Conservation (phyloP, 192 early-diverging fungal species). For the Podila epigama region DNA sequence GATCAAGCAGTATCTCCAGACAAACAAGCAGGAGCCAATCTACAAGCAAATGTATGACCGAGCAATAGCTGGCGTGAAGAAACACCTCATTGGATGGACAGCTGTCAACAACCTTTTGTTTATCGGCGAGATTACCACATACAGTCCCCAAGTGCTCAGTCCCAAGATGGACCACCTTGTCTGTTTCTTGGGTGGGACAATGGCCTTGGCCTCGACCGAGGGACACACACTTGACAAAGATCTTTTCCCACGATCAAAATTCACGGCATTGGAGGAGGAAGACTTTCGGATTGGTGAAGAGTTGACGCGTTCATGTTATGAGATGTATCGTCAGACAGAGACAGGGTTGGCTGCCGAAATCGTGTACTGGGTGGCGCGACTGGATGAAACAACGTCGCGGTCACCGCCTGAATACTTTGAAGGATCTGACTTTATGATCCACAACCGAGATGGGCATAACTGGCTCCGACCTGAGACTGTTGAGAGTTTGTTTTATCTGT, state of each 20-base stretch:
- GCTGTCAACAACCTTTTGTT: constrained; percentile 66
- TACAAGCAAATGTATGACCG: constrained; percentile 75
- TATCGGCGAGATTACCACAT: constrained; percentile 65
- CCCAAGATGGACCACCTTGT: constrained; percentile 94
- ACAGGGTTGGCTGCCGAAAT: constrained; percentile 89
- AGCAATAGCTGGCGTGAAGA: constrained; percentile 69
- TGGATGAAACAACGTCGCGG: constrained; percentile 32
- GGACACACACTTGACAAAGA: constrained; percentile 53
- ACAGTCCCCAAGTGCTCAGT: constrained; percentile 19
- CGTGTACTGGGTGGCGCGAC: constrained; percentile 71
- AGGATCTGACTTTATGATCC: constrained; percentile 69
- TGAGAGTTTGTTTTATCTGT: constrained; percentile 89
- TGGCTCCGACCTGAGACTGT: constrained; percentile 89
- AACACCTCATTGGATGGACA: constrained; percentile 65
- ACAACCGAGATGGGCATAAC: constrained; percentile 73
- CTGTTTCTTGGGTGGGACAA: constrained; percentile 87
- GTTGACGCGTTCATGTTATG: constrained; percentile 76
- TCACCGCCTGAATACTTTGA: constrained; percentile 29
- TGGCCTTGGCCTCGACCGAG: constrained; percentile 79
- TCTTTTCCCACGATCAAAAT: constrained; percentile 26
- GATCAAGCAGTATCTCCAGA: constrained; percentile 87
- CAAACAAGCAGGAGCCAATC: constrained; percentile 62
- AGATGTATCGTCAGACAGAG: constrained; percentile 81
- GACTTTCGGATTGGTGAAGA: constrained; percentile 82
- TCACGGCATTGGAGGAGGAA: constrained; percentile 57